Evolutionary conservation across 306 rosid genomes (phyloP), one percentile per base, ranked within the genome.

Genomic region (Hylodesmum podocarpum): DNA sequence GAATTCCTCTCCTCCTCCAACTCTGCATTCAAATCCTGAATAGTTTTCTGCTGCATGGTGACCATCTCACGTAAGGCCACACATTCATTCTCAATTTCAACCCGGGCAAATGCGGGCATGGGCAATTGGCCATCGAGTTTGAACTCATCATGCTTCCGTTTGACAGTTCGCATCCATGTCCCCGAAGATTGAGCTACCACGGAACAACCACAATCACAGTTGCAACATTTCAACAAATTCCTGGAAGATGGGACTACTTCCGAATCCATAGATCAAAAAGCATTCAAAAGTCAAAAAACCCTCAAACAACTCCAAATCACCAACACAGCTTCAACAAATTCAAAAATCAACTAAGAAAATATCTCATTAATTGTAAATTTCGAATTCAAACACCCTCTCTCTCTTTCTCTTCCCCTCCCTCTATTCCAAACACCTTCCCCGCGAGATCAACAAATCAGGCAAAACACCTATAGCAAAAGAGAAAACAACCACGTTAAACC

Each of bases 1-100:
- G 99, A 94, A 82, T 88, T 96, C 36, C 99, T 89, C 89, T 96
- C 99, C 87, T 93, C 98, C 28, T 96, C 99, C 83, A 96, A 85
- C 51, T 96, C 99, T 4, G 81, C 81, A 65, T 87, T 84, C 87
- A 96, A 82, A 70, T 88, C 94, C 51, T 96, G 94, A 65, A 96
- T 89, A 0, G 89, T 10, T 43, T 84, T 78, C 78, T 89, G 97
- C 75, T 96, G 99, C 84, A 81, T 84, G 55, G 82, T 39, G 50
- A 93, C 94, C 79, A 84, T 87, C 85, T 96, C 99, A 0, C 99
- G 99, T 3, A 96, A 74, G 3, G 91, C 93, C n/a, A 46, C 62
- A 24, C 97, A 89, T 81, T 96, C 99, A 28, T 96, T 88, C 85
- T 85, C 94, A 71, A 89, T 75, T 9, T 88, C 89, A 27, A 96